Percentiles rank a stretch among this genome's conserved stretches.
These are phyloP conservation scores for Zalerion maritima DNA, from an alignment of 495 filamentous ascomycete genomes.

Conservation along the genomic window DNA sequence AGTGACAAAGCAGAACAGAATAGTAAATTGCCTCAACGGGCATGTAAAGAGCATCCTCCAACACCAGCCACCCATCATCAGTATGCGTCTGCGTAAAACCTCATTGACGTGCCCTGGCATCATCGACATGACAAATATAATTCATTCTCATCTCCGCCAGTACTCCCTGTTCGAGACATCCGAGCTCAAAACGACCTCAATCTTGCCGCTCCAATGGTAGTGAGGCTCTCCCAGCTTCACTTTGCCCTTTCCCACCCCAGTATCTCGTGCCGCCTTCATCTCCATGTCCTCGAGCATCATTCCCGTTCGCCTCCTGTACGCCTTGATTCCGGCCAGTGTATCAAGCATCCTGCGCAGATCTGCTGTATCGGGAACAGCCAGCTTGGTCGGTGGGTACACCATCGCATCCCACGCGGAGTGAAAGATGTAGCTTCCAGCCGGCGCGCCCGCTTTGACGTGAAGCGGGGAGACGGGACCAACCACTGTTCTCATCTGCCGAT, in stretches of 20 bases:
- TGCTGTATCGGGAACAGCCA: conserved; percentile 5
- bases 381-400: conserved; percentile 10
- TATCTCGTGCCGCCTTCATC: conserved; percentile 3
- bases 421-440: conserved; percentile 19
- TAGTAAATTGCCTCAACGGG: no score
- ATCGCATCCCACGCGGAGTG: conserved; percentile 27
- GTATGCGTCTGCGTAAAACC: no score
- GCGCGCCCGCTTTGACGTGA: conserved; percentile 27
- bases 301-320: conserved; percentile 17
- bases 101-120: no score
- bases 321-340: conserved; percentile 22
- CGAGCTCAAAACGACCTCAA: conserved; percentile 12
- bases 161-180: conserved; percentile 7
- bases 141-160: conserved; percentile 9
- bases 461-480: conserved; percentile 22
- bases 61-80: no score
- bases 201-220: conserved; percentile 13
- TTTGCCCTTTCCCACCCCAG: background rate
- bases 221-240: conserved; percentile 10
- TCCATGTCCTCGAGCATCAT: conserved; percentile 6
- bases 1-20: no score
- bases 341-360: conserved; percentile 19
- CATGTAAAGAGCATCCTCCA: no score
- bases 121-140: no score
- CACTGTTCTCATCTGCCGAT: conserved; percentile 11